Conservation (phyloP, 352 stramenopile species). For the Pelagophyceae sp. region DNA sequence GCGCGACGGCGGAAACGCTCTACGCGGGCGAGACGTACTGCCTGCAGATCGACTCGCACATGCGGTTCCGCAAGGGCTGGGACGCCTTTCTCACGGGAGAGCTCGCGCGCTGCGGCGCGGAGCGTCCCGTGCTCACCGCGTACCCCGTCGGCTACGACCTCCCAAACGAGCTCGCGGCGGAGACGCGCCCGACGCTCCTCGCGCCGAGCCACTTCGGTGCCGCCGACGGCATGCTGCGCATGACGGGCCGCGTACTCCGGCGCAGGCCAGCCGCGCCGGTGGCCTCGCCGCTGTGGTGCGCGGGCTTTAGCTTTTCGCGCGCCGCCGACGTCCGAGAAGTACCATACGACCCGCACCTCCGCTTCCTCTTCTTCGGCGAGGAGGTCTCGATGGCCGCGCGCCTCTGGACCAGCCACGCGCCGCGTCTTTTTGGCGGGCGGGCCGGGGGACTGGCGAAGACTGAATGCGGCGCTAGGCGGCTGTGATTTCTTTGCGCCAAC, state of each 20-base stretch:
- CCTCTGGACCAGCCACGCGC: conserved; percentile 77
- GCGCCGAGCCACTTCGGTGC: conserved; percentile 48
- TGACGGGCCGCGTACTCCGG: conserved; percentile 40
- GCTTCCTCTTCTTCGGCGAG: conserved; percentile 86
- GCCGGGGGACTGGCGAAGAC: too few species aligned
- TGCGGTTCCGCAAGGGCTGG: conserved; percentile 68
- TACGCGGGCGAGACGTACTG: conserved; percentile 71
- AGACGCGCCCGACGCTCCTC: conserved; percentile 46
- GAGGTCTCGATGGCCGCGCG: conserved; percentile 74
- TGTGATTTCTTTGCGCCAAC: conserved; percentile 83
- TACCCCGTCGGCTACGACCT: conserved; percentile 81
- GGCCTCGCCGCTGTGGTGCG: conserved; percentile 46
- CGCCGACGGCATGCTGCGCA: conserved; percentile 46
- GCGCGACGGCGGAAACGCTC: conserved; percentile 60
- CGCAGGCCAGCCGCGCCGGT: background rate
- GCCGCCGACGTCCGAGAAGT: conserved; percentile 40
- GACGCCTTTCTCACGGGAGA: conserved; percentile 74
- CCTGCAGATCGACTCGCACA: conserved; percentile 90
- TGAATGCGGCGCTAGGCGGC: too few species aligned
- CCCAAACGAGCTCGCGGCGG: conserved; percentile 29
- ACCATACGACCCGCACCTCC: conserved; percentile 68
- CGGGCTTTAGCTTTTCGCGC: conserved; percentile 56
- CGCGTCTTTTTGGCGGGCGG: too few species aligned
- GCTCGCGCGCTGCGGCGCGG: conserved; percentile 42
- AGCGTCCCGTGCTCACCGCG: conserved; percentile 74